These are phyloP conservation scores for Metschnikowia proteae DNA, from an alignment of 805 yeast species.

Conservation along the genomic window DNA sequence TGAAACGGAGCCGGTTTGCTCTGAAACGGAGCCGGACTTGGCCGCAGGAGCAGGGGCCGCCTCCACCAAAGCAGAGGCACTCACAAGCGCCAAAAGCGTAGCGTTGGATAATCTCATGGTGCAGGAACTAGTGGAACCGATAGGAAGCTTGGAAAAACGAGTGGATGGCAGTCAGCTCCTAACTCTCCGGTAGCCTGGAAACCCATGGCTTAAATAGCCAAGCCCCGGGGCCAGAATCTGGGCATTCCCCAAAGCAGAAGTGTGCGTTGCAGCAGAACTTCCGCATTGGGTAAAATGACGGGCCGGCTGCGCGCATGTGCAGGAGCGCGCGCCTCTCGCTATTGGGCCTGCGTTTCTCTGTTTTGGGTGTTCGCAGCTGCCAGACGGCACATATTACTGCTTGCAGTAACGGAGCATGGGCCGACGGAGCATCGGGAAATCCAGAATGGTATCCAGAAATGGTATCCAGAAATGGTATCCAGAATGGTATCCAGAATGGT, in stretches of 20 bases:
- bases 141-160: no score
- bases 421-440: neutral
- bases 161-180: no score
- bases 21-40: neutral
- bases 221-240: neutral
- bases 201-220: neutral
- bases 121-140: neutral
- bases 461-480: no score
- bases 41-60: constrained; percentile 33
- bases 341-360: neutral
- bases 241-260: constrained; percentile 3
- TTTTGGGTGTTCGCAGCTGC: neutral
- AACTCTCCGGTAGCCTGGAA: no score
- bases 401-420: neutral
- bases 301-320: constrained; percentile 2
- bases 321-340: neutral
- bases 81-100: constrained; percentile 28
- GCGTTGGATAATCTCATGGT: constrained; percentile 33
- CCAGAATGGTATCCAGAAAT: no score
- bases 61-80: constrained; percentile 23
- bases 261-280: neutral
- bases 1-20: neutral
- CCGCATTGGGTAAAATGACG: constrained; percentile 3
- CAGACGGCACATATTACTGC: neutral
- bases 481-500: no score